A percentile compares a stretch with the other conserved stretches of the same genome.
Evolutionary conservation across 2,329 filamentous ascomycete species (phyloP).

Genomic region (Aspergillus piperis): DNA sequence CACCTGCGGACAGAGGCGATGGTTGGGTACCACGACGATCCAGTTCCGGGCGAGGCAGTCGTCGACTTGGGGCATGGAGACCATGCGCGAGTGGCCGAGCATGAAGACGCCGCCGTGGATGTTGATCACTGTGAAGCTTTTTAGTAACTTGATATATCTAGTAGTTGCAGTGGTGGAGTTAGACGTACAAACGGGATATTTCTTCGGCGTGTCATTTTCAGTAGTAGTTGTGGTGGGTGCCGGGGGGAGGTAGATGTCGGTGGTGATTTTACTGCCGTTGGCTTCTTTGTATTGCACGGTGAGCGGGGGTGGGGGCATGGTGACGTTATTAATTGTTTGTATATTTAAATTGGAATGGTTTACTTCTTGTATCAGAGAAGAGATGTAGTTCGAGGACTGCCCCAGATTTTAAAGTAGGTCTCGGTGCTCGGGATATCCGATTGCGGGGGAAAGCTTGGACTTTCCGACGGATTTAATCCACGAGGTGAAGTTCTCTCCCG

Average conservation of each 20-base stretch:
- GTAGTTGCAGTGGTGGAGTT: not conserved
- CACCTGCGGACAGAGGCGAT: conserved; percentile 49
- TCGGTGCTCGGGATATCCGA: conserved; percentile 5
- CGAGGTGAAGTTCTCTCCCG: not conserved
- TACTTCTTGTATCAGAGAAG: no score
- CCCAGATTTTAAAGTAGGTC: not conserved
- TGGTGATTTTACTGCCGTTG: conserved; percentile 25
- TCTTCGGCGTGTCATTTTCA: conserved; percentile 5
- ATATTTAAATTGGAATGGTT: not conserved
- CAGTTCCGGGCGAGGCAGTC: conserved; percentile 42
- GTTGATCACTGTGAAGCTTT: conserved; percentile 34
- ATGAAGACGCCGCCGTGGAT: conserved; percentile 51
- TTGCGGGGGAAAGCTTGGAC: not conserved
- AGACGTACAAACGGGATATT: conserved; percentile 28
- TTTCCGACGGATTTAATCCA: not conserved
- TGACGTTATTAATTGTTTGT: not conserved
- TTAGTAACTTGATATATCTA: no score
- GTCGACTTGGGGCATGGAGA: conserved; percentile 41
- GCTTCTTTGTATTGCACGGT: conserved; percentile 27
- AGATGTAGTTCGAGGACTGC: no score
- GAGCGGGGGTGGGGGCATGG: conserved; percentile 20
- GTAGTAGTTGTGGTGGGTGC: not conserved
- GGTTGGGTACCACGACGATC: conserved; percentile 43
- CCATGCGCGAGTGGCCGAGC: conserved; percentile 43
- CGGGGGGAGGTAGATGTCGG: conserved; percentile 28